A percentile compares a stretch with the other conserved stretches of the same genome.
phyloP scores from a whole-genome alignment of 345 rosid genomes.

The Alliaria petiolata region DNA sequence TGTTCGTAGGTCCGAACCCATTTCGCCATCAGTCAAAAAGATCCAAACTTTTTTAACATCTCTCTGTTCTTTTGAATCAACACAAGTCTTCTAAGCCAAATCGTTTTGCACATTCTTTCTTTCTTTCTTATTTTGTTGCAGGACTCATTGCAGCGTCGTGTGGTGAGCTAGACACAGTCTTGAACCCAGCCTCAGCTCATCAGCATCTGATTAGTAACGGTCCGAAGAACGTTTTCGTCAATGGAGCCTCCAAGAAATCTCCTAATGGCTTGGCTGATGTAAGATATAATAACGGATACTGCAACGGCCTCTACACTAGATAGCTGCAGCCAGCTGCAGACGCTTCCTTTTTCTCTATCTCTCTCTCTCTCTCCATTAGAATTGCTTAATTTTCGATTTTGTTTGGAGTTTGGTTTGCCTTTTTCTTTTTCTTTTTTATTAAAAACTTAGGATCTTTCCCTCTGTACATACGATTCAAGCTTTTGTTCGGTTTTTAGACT shows the following conservation, averaged over 20 bases:
- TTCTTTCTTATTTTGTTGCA: no score
- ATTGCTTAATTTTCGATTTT: not conserved
- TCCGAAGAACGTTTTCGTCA: constrained; percentile 31
- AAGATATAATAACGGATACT: constrained; percentile 44
- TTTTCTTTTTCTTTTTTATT: not conserved
- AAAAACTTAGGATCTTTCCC: constrained; percentile 4
- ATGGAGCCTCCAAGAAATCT: constrained; percentile 45
- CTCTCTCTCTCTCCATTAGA: not conserved
- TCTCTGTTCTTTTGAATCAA: not conserved
- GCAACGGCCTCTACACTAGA: constrained; percentile 59
- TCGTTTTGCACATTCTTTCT: no score
- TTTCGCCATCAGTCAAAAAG: not conserved
- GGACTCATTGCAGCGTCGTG: constrained; percentile 82
- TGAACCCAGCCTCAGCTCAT: constrained; percentile 29
- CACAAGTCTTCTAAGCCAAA: not conserved
- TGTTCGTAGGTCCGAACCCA: constrained; percentile 64
- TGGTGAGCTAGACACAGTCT: constrained; percentile 50
- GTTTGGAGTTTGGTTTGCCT: constrained; percentile 22
- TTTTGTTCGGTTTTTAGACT: constrained; percentile 15
- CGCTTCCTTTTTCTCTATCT: no score
- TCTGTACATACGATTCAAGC: constrained; percentile 21
- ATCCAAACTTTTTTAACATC: not conserved
- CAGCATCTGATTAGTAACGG: constrained; percentile 36
- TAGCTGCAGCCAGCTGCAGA: constrained; percentile 13
- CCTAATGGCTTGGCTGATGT: constrained; percentile 46